Evolutionary conservation across 345 rosid genomes (phyloP), one percentile per base, ranked within the genome.

Genomic region (Anastatica hierochuntica): DNA sequence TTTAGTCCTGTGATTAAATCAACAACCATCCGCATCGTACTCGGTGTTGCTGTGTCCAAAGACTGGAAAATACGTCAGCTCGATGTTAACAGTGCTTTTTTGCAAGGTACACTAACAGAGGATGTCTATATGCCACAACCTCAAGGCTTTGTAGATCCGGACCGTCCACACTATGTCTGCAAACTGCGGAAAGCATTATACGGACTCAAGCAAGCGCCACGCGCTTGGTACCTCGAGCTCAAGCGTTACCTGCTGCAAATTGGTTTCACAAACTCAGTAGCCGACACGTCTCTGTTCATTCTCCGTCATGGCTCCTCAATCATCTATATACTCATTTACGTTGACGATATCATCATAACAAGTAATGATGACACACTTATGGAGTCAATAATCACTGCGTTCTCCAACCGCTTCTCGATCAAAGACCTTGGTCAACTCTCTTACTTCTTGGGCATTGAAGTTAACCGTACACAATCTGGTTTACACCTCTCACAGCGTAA

Each of bases 41-140:
- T 66, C 0, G 8, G 33, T 3, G 1, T 66, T 2, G 41, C 19
- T 0, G 16, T 66, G 0, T 3, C 31, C 2, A 1, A 1, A 2
- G 26, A 20, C 1, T 66, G 65, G 65, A 6, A 0, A 0, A 7
- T 58, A 0, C 17, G 23, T 0, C 48, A 66, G 19, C 11, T 58
- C 0, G 71, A 66, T 4, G 34, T 56, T 3, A 54, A 49, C 1
- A 58, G 43, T 12, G 59, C 47, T 0, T 58, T 58, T 2, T 7
- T 50, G 0, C 52, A 58, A 8, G 60, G 49, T 0, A 5, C 6
- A 1, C 20, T 66, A 0, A 0, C 10, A 0, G 53, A 58, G 1
- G 16, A 34, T 0, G 47, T 50, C 0, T 58, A n/a, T 2, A 58
- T 66, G 59, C 0, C 7, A 0, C 60, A 58, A 43, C 65, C 59